Evolutionary conservation across 306 rosid species (phyloP).

Genomic region (Malus fusca): DNA sequence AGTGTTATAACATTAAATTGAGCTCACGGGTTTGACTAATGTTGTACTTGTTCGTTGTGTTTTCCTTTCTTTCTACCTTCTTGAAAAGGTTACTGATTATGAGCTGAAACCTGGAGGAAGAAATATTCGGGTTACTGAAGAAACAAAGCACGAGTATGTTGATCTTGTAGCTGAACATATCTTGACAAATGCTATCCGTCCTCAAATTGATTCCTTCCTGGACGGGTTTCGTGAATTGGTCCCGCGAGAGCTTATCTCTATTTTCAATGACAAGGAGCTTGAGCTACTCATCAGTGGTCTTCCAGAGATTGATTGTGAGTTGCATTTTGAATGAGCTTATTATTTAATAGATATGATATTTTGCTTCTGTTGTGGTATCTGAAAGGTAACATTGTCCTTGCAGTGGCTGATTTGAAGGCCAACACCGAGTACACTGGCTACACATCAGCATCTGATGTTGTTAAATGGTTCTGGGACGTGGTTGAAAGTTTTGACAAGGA

Average conservation of each 20-base stretch:
- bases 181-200: slow-evolving; percentile 92
- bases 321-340: neutral
- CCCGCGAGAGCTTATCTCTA: slow-evolving; percentile 71
- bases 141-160: slow-evolving; percentile 95
- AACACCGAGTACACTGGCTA: slow-evolving; percentile 86
- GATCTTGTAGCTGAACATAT: slow-evolving; percentile 96
- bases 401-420: slow-evolving; percentile 96
- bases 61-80: neutral
- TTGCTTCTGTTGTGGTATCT: slow-evolving; percentile 10
- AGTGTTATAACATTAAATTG: neutral
- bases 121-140: slow-evolving; percentile 93
- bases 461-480: slow-evolving; percentile 98
- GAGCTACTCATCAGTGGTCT: slow-evolving; percentile 99
- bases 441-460: slow-evolving; percentile 81
- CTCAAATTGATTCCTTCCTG: slow-evolving; percentile 82
- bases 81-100: slow-evolving; percentile 80
- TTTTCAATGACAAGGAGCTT: slow-evolving; percentile 93
- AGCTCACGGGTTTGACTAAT: neutral
- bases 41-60: neutral
- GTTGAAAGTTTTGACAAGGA: slow-evolving; percentile 84
- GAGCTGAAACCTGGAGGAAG: slow-evolving; percentile 99
- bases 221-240: slow-evolving; percentile 85
- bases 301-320: slow-evolving; percentile 98
- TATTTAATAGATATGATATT: neutral
- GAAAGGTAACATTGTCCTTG: slow-evolving; percentile 30